Conservation (phyloP, 1,284 basidiomycete species). For the Chiua sp. region DNA sequence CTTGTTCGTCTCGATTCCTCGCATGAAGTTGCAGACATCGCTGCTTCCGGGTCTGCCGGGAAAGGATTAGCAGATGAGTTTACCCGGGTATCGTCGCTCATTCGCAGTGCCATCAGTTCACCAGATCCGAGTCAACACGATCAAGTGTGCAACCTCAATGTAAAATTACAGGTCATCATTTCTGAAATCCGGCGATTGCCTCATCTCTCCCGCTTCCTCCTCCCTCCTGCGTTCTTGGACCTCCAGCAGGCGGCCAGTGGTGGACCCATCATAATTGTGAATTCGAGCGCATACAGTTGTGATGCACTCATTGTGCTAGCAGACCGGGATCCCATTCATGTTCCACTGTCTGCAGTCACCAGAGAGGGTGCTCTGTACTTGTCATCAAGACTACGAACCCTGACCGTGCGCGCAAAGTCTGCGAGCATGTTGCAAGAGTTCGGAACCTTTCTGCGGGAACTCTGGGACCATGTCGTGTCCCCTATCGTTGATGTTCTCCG, state of each 20-base stretch:
- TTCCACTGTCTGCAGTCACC: slow-evolving; percentile 10
- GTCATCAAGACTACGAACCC: neutral
- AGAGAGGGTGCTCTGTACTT: neutral
- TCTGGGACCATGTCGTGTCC: slow-evolving; percentile 35
- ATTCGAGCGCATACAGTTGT: slow-evolving; percentile 1
- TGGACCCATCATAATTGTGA: slow-evolving; percentile 37
- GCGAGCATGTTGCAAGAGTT: neutral
- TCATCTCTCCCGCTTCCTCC: neutral
- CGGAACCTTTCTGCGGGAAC: slow-evolving; percentile 16
- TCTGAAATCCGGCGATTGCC: neutral
- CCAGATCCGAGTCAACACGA: neutral
- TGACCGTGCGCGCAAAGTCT: neutral
- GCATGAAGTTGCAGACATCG: neutral
- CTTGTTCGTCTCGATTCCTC: neutral
- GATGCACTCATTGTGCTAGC: slow-evolving; percentile 22
- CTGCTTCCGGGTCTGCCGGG: neutral
- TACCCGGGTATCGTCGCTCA: neutral
- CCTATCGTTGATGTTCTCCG: slow-evolving; percentile 22
- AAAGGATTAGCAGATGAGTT: neutral
- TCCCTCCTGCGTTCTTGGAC: neutral
- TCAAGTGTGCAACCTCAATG: neutral
- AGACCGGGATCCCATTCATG: slow-evolving; percentile 13
- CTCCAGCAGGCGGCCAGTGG: slow-evolving; percentile 20
- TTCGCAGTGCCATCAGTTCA: neutral
- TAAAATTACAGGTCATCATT: neutral